A percentile compares a stretch with the other conserved stretches of the same genome.
phyloP scores from a whole-genome alignment of 148 eudicot genomes.

The Fagopyrum tataricum region DNA sequence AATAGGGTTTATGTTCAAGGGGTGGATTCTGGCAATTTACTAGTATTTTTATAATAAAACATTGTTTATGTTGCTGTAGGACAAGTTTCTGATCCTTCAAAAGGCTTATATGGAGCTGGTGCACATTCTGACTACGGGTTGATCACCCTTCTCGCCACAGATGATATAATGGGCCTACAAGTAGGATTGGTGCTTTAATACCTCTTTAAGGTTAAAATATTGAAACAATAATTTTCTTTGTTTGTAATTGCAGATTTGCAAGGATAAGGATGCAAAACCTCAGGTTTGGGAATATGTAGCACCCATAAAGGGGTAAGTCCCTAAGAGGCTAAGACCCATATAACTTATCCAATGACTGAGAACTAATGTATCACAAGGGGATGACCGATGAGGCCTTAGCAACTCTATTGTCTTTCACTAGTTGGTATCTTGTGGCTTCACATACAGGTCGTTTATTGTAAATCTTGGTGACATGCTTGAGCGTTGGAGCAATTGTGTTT shows the following conservation, averaged over 20 bases:
- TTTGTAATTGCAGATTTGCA: conserved; percentile 61
- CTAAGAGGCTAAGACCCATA: conserved; percentile 57
- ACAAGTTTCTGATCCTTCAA: conserved; percentile 62
- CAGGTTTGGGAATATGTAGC: conserved; percentile 86
- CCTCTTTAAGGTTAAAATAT: conserved; percentile 9
- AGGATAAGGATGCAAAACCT: conserved; percentile 76
- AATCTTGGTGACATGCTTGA: conserved; percentile 97
- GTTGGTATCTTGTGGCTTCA: neutral
- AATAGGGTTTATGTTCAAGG: neutral
- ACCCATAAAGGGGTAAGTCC: conserved; percentile 77
- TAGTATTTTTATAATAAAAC: neutral
- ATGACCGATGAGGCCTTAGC: neutral
- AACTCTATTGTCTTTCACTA: neutral
- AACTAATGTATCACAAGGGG: neutral
- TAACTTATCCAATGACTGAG: neutral
- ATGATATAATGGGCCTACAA: conserved; percentile 78
- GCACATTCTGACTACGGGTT: conserved; percentile 92
- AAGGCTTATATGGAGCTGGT: conserved; percentile 92
- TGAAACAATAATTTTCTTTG: neutral
- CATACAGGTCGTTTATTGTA: conserved; percentile 75
- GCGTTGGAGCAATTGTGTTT: conserved; percentile 94
- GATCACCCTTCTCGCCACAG: conserved; percentile 88
- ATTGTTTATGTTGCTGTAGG: conserved; percentile 27
- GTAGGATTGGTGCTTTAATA: conserved; percentile 36
- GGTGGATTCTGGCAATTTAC: neutral